Evolutionary conservation across 2,329 filamentous ascomycete species (phyloP).

Genomic region (Claviceps sorghi): DNA sequence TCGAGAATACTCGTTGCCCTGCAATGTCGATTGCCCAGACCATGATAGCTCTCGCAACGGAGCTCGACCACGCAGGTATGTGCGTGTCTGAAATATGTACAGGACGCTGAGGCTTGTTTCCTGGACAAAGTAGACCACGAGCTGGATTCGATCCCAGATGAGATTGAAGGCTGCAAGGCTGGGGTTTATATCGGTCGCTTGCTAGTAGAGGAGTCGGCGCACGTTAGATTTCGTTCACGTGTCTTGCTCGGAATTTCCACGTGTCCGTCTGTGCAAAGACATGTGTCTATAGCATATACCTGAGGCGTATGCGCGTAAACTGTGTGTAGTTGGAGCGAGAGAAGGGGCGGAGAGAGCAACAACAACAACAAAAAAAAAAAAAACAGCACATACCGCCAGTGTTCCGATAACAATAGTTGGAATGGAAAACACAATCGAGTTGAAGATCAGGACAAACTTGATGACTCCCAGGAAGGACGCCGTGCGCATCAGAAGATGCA

Average conservation of each 20-base stretch:
- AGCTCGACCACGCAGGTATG: constrained; percentile 6
- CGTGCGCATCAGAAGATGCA: constrained; percentile 42
- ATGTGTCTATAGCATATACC: too few relatives aligned
- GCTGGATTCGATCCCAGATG: constrained; percentile 35
- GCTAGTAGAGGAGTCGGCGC: constrained; percentile 6
- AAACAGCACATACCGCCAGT: constrained; percentile 24
- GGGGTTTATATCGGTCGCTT: constrained; percentile 14
- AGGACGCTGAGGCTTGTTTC: constrained; percentile 34
- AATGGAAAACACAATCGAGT: constrained; percentile 37
- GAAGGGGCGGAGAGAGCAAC: too few relatives aligned
- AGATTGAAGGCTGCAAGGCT: constrained; percentile 16
- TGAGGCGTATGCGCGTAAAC: too few relatives aligned
- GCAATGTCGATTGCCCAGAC: constrained; percentile 31
- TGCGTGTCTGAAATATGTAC: constrained; percentile 25
- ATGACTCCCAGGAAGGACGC: constrained; percentile 30
- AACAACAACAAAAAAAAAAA: not conserved
- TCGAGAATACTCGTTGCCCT: constrained; percentile 5
- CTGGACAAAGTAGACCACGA: constrained; percentile 38
- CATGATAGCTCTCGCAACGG: constrained; percentile 10
- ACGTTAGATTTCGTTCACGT: not conserved
- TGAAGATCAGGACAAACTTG: constrained; percentile 39
- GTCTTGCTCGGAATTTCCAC: too few relatives aligned
- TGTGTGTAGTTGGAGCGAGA: too few relatives aligned
- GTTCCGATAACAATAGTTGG: constrained; percentile 39
- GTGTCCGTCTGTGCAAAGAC: too few relatives aligned